A percentile compares a stretch with the other conserved stretches of the same genome.
phyloP scores from a whole-genome alignment of 179 eudicot species.

The Sideroxylon spinosum region DNA sequence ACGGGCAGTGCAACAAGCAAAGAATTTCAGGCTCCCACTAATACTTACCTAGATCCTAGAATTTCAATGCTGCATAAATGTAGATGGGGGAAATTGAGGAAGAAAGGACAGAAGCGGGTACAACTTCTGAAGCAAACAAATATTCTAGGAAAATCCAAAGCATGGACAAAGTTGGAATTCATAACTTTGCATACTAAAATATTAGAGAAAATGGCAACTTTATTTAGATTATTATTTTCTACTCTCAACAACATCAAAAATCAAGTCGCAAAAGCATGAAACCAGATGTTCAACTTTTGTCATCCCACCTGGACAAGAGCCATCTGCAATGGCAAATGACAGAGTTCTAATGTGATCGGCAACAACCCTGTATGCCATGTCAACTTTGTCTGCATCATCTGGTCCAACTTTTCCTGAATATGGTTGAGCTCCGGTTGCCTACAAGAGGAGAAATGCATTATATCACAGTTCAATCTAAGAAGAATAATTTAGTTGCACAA shows the following conservation, averaged over 20 bases:
- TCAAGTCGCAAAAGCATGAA: neutral
- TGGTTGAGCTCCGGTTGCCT: constrained; percentile 82
- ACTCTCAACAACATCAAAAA: neutral
- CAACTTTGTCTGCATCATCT: constrained; percentile 82
- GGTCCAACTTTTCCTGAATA: constrained; percentile 90
- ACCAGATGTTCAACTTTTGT: neutral
- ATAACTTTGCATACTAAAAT: too few relatives aligned
- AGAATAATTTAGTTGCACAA: neutral
- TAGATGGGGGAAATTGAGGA: neutral
- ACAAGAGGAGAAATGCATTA: constrained; percentile 3
- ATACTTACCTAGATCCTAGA: constrained; percentile 1
- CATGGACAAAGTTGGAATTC: neutral
- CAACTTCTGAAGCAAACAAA: neutral
- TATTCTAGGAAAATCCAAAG: neutral
- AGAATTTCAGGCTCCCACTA: neutral
- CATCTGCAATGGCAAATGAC: constrained; percentile 98
- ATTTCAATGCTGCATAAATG: neutral
- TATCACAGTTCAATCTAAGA: neutral
- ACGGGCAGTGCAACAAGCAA: neutral
- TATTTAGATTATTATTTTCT: too few relatives aligned
- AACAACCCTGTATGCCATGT: constrained; percentile 98
- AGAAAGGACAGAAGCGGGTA: neutral
- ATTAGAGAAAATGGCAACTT: too few relatives aligned
- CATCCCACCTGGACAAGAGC: constrained; percentile 83
- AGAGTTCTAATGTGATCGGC: constrained; percentile 98